Evolutionary conservation across 805 yeast species (phyloP).

Genomic region (Sugiyamaella smithiae): DNA sequence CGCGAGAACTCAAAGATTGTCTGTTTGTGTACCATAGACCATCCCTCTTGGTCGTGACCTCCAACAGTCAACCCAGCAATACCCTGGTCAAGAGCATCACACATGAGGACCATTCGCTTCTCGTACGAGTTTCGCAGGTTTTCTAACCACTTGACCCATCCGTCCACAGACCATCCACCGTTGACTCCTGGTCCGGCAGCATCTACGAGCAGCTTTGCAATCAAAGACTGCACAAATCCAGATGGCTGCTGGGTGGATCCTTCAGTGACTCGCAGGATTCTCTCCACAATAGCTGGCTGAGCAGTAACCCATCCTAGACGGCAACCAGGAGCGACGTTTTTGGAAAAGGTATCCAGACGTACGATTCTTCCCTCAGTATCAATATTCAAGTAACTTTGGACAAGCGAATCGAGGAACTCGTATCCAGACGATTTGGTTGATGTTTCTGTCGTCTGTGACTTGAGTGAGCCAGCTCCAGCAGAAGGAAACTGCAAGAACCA

Average conservation of each 20-base stretch:
- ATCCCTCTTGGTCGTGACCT: conserved; percentile 25
- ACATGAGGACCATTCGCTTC: conserved; percentile 77
- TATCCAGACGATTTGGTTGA: conserved; percentile 27
- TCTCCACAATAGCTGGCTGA: conserved; percentile 61
- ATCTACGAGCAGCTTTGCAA: conserved; percentile 61
- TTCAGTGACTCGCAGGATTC: conserved; percentile 70
- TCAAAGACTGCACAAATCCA: conserved; percentile 73
- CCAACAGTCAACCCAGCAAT: conserved; percentile 27
- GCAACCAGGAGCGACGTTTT: conserved; percentile 89
- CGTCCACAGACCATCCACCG: conserved; percentile 15
- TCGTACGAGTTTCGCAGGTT: conserved; percentile 72
- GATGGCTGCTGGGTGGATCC: conserved; percentile 78
- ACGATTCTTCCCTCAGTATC: conserved; percentile 90
- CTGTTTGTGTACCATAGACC: conserved; percentile 3
- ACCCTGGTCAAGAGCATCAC: conserved; percentile 63
- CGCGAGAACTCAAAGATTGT: conserved; percentile 14
- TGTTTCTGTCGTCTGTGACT: conserved; percentile 27
- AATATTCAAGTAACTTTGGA: conserved; percentile 69
- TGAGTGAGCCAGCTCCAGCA: conserved; percentile 53
- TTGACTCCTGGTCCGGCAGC: not conserved
- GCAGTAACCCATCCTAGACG: conserved; percentile 89
- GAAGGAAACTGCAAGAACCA: conserved; percentile 81
- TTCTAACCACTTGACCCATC: conserved; percentile 79
- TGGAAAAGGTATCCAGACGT: conserved; percentile 86
- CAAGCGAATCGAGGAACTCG: conserved; percentile 62